Percentiles rank a stretch among this genome's conserved stretches.
phyloP scores from a whole-genome alignment of 2,329 filamentous ascomycete genomes.

The Pyrenophora seminiperda region DNA sequence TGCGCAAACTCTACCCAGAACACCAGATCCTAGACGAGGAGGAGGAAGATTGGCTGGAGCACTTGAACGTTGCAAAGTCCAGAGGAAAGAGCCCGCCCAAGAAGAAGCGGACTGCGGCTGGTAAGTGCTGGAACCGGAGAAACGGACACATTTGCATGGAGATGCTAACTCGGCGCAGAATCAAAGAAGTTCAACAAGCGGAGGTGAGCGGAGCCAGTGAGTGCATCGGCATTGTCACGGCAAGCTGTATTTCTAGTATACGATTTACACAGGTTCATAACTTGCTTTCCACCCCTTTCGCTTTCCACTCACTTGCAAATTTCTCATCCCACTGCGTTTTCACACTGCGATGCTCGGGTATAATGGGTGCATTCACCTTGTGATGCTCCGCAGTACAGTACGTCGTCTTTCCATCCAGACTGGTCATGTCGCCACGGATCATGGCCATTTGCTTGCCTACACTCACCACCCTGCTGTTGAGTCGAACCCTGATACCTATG shows the following conservation, averaged over 20 bases:
- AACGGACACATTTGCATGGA: neutral
- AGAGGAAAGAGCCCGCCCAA: conserved; percentile 88
- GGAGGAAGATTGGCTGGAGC: conserved; percentile 79
- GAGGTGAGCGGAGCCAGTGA: conserved; percentile 34
- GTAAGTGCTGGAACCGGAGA: conserved; percentile 37
- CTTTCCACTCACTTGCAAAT: conserved; percentile 43
- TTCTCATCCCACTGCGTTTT: conserved; percentile 54
- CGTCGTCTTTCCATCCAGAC: conserved; percentile 53
- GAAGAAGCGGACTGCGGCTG: conserved; percentile 74
- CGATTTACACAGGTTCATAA: conserved; percentile 16
- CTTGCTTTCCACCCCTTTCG: conserved; percentile 23
- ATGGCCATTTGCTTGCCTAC: conserved; percentile 59
- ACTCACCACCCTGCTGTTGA: conserved; percentile 53
- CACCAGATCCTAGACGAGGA: conserved; percentile 73
- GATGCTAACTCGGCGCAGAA: conserved; percentile 36
- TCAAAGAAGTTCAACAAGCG: conserved; percentile 56
- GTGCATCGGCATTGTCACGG: neutral
- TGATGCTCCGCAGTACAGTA: conserved; percentile 60
- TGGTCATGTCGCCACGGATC: conserved; percentile 57
- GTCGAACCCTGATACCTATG: conserved; percentile 51
- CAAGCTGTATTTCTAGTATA: conserved; percentile 13
- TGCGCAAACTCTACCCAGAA: conserved; percentile 72
- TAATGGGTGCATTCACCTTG: conserved; percentile 55
- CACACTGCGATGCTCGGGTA: conserved; percentile 47
- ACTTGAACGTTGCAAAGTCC: conserved; percentile 55